phyloP scores from a whole-genome alignment of 1,139 yeast species.

The Debaryomyces psychrophilus region DNA sequence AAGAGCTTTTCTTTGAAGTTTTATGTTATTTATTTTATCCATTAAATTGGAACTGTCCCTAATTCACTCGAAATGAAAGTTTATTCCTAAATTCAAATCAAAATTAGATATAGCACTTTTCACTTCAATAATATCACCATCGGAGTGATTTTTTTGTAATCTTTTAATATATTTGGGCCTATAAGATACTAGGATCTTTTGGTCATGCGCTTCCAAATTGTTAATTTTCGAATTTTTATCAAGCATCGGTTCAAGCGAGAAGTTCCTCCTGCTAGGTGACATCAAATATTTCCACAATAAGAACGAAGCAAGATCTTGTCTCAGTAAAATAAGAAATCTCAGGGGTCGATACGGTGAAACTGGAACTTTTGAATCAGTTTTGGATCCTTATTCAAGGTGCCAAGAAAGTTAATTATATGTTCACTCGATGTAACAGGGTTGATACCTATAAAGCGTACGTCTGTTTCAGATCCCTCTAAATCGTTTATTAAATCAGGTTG shows the following conservation, averaged over 20 bases:
- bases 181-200: slow-evolving; percentile 13
- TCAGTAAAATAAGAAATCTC: slow-evolving; percentile 10
- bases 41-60: background rate
- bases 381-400: background rate
- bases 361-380: background rate
- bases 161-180: slow-evolving; percentile 18
- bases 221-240: slow-evolving; percentile 9
- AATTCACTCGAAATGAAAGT: slow-evolving; percentile 8
- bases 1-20: slow-evolving; percentile 12
- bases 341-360: slow-evolving; percentile 5
- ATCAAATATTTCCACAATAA: background rate
- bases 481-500: background rate
- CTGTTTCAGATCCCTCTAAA: background rate
- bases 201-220: slow-evolving; percentile 6
- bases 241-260: background rate
- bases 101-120: slow-evolving; percentile 17
- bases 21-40: slow-evolving; percentile 5
- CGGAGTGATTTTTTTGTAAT: slow-evolving; percentile 16
- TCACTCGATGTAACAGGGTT: slow-evolving; percentile 3
- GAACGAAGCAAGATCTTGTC: slow-evolving; percentile 12
- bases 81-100: slow-evolving; percentile 14
- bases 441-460: background rate
- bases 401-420: slow-evolving; percentile 1
- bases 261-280: background rate
- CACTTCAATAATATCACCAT: slow-evolving; percentile 17